Evolutionary conservation across 2,329 filamentous ascomycete species (phyloP), one percentile per base, ranked within the genome.

Genomic region (Didymella keratinophila): DNA sequence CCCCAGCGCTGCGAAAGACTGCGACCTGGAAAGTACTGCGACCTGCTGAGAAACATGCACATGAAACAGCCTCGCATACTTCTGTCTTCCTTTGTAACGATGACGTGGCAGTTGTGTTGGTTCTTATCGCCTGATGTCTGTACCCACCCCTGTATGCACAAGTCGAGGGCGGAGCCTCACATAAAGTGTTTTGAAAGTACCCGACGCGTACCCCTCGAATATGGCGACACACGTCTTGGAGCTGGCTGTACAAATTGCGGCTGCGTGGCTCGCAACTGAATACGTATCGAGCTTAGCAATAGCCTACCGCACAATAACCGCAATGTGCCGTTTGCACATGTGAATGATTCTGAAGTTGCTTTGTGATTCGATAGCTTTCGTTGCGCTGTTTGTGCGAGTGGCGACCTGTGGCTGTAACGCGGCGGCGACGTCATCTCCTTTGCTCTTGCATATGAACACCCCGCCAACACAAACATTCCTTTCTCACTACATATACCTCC

Each of bases 321-420:
- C 34, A 54, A 32, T 10, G 3, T 34, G 14, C 25, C 21, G 41
- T 39, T 56, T 58, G 54, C 62, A 63, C 59, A 56, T 60, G 59
- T 32, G 28, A 58, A 46, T 28, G 32, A 23, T 42, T 30, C 18
- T 43, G 18, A 42, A 20, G 16, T 25, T 27, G 27, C 43, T n/a
- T 23, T 12, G 21, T 49, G 58, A 46, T 68, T 67, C 65, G 46
- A 66, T 60, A 65, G 68, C 59, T 44, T 69, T 69, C 64, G 58
- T 60, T 62, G 52, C 57, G 57, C 49, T 49, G 53, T 46, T 59
- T 61, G 58, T 60, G 60, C 58, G 58, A 54, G 20, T 62, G 58
- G 60, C 50, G 58, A 48, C 47, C 47, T 51, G 61, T 60, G 57
- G 57, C 57, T 60, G 57, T 55, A 49, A 27, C 37, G 28, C 20